These are phyloP conservation scores for Phanerodontia chrysosporium DNA, from an alignment of 768 basidiomycete species.

Conservation along the genomic window DNA sequence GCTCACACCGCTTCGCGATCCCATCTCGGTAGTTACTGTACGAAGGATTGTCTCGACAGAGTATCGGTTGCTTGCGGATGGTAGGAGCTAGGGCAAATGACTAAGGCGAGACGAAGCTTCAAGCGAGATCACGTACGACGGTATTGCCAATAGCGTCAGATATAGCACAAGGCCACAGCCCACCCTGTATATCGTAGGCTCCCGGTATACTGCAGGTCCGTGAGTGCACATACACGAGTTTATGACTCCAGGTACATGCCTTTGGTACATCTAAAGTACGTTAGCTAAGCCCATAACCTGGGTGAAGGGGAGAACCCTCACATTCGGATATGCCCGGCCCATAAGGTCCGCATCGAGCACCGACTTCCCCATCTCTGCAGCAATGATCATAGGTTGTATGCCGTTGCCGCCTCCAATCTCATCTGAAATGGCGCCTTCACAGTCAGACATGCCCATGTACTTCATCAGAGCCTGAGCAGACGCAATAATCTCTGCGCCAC, in stretches of 20 bases:
- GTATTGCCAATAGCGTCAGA: constrained; percentile 35
- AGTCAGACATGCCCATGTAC: constrained; percentile 20
- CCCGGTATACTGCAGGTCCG: constrained; percentile 24
- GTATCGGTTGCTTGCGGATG: constrained; percentile 17
- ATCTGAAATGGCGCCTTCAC: constrained; percentile 21
- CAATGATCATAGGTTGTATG: constrained; percentile 26
- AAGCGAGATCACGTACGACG: constrained; percentile 20
- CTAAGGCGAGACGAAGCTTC: no score
- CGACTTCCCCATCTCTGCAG: constrained; percentile 24
- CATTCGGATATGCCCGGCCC: constrained; percentile 31
- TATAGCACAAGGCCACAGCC: constrained; percentile 31
- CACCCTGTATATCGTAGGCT: constrained; percentile 21
- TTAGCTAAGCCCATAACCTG: background rate
- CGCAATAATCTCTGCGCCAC: constrained; percentile 21
- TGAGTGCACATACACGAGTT: background rate
- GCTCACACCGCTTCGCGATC: constrained; percentile 25
- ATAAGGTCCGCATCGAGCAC: constrained; percentile 37
- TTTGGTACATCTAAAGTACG: constrained; percentile 24
- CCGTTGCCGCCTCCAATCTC: constrained; percentile 44
- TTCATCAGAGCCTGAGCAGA: constrained; percentile 19
- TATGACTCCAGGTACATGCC: constrained; percentile 8
- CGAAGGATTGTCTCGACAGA: constrained; percentile 25
- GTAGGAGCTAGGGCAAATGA: constrained; percentile 15
- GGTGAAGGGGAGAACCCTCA: constrained; percentile 2
- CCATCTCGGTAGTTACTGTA: constrained; percentile 25